Evolutionary conservation across 2,329 filamentous ascomycete genomes (phyloP), one percentile per base, ranked within the genome.

Genomic region (Myriosclerotinia scirpicola): DNA sequence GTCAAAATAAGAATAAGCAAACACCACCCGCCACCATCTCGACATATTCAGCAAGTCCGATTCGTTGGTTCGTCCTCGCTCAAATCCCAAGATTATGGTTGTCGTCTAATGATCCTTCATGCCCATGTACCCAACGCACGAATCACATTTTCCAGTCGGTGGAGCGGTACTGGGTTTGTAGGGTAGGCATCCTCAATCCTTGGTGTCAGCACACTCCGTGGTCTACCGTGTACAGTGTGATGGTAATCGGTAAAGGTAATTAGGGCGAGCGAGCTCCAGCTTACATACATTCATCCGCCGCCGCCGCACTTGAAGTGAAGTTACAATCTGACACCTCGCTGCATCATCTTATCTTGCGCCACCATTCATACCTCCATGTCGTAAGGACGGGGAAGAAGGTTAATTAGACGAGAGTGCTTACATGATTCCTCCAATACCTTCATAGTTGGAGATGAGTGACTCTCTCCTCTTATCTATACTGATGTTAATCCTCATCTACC

Each of bases 331-430:
- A 50, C 30, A 50, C 17, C n/a, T 40, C 34, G 30, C 30, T 30
- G 17, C 44, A n/a, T 48, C 17, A 46, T 60, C 56, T 38, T 50
- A 60, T 60, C 30, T 60, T 15, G 44, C 44, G 44, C 56, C 30
- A 60, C 30, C 26, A 26, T 26, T 26, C 26, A 26, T 26, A 26
- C 26, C 26, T 26, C 26, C 30, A 34, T 34, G 30, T 34, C 30
- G 30, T 34, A 34, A 34, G 30, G 30, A 34, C 30, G 17, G 44
- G 8, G 26, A 38, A 20, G 44, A 61, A 40, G 44, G 34, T 50
- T 50, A 14, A 50, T 38, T 38, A 22, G 30, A 59, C 56, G 42
- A 50, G 30, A 26, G 6, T 42, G 22, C 12, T 22, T 55, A 3
- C 38, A 30, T 6, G 30, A 34, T 34, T 34, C 30, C 30, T 34